Evolutionary conservation across 2,329 filamentous ascomycete species (phyloP), one percentile per base, ranked within the genome.

Genomic region (Phyllosticta paracitricarpa): DNA sequence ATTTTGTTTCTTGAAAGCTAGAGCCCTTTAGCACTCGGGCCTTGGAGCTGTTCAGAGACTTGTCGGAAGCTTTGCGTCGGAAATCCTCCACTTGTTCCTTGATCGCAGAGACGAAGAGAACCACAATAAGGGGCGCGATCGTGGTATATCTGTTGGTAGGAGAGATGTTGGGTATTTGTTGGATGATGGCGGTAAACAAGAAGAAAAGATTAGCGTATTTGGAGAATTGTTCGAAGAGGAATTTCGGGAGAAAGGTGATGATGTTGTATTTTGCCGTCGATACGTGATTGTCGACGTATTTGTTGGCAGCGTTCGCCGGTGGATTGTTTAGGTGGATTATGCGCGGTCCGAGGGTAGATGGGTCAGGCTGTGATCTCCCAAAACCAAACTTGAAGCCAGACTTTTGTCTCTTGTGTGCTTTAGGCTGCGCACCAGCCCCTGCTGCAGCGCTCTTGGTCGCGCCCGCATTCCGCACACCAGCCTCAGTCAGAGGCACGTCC

Each of bases 181-280:
- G 94, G 54, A 99, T 79, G 51, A 85, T 87, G 17, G 94, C 92
- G 48, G 94, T 99, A 75, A 99, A 97, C 73, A 99, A 84, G 88
- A 99, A 99, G 81, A 99, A 99, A 71, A 99, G 77, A 77, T 99
- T 99, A 79, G 94, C 94, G 76, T 97, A 96, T 80, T 97, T 99
- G 64, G 92, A 97, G 77, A 99, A 99, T 73, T 99, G 94, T 75
- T 99, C 94, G 74, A 93, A 91, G 61, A 99, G 81, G 76, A 99
- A 99, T 76, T 99, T 99, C 57, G 94, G 94, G 19, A 97, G 72
- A 75, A 99, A 99, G 22, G 91, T 96, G 60, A 89, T 81, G 70
- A 91, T 69, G 74, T 97, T 99, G 83, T 99, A 99, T 76, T 99
- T 99, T 65, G 94, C 89, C 5, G 94, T 99, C 52, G 93, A 97